Evolutionary conservation across 495 filamentous ascomycete species (phyloP).

Genomic region (Hypoxylon lenormandii): DNA sequence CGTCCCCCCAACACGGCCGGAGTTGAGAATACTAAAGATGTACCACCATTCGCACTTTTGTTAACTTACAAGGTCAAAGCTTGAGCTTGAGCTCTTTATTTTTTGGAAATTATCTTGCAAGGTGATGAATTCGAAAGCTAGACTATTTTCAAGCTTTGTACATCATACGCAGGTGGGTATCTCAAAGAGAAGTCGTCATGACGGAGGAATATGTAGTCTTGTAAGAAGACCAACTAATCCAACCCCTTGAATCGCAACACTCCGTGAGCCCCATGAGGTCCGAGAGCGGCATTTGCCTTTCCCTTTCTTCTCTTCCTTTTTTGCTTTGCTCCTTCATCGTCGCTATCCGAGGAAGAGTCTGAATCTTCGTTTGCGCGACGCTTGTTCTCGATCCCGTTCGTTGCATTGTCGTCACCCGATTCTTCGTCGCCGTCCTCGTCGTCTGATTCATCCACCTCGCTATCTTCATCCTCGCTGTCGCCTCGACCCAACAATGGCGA

Average conservation of each 20-base stretch:
- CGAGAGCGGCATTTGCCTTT: conserved; percentile 64
- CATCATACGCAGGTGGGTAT: conserved; percentile 39
- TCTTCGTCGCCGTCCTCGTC: conserved; percentile 60
- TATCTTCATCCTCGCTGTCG: conserved; percentile 57
- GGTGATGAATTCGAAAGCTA: neutral
- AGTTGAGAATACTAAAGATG: too few species aligned
- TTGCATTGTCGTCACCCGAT: conserved; percentile 53
- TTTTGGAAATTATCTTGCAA: neutral
- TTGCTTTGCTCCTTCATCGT: conserved; percentile 46
- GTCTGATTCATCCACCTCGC: conserved; percentile 57
- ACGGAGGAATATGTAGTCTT: neutral
- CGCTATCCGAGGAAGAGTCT: conserved; percentile 50
- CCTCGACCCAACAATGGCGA: conserved; percentile 54
- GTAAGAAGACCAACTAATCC: conserved; percentile 59
- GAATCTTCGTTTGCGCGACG: conserved; percentile 60
- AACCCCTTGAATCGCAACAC: conserved; percentile 74
- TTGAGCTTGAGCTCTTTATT: too few species aligned
- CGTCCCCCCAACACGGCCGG: too few species aligned
- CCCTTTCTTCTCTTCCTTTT: conserved; percentile 61
- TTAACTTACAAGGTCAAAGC: too few species aligned
- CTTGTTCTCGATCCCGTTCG: conserved; percentile 54
- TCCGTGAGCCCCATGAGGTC: conserved; percentile 65
- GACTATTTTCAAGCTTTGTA: neutral
- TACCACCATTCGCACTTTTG: too few species aligned
- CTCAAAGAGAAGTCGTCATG: conserved; percentile 24